A percentile compares a stretch with the other conserved stretches of the same genome.
phyloP scores from a whole-genome alignment of 2,329 filamentous ascomycete species.

The Fusarium sp. region DNA sequence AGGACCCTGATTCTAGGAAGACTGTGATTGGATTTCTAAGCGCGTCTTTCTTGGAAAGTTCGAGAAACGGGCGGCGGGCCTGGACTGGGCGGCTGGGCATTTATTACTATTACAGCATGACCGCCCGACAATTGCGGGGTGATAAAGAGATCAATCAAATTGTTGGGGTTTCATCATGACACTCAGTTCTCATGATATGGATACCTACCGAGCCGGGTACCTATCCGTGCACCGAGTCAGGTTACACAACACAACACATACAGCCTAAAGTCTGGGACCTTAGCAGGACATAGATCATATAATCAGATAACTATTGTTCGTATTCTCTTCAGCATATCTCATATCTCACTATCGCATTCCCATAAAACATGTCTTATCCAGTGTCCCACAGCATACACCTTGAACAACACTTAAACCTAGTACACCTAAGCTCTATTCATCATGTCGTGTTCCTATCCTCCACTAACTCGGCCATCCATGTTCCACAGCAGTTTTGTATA shows the following conservation, averaged over 20 bases:
- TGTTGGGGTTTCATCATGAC: slow-evolving; percentile 18
- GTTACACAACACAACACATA: background rate
- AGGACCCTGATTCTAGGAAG: slow-evolving; percentile 12
- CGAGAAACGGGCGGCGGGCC: slow-evolving; percentile 36
- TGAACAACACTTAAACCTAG: background rate
- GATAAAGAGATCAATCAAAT: background rate
- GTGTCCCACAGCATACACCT: background rate
- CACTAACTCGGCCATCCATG: slow-evolving; percentile 4
- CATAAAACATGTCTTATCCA: background rate
- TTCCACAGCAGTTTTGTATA: slow-evolving; percentile 34
- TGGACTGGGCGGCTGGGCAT: background rate
- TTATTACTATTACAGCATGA: background rate
- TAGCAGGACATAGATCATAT: too few relatives aligned
- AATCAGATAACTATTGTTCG: background rate
- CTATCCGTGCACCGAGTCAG: background rate
- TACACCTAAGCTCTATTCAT: slow-evolving; percentile 41
- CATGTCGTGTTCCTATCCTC: slow-evolving; percentile 42
- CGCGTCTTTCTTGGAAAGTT: slow-evolving; percentile 44
- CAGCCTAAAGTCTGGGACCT: background rate
- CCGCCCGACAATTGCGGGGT: slow-evolving; percentile 24
- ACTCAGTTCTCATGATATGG: slow-evolving; percentile 22
- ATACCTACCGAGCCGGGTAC: background rate
- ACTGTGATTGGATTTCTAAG: slow-evolving; percentile 48
- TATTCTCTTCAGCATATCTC: background rate
- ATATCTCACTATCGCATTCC: background rate